A percentile compares a stretch with the other conserved stretches of the same genome.
Conservation (phyloP, 495 filamentous ascomycete genomes). For the Oidiodendron maius region DNA sequence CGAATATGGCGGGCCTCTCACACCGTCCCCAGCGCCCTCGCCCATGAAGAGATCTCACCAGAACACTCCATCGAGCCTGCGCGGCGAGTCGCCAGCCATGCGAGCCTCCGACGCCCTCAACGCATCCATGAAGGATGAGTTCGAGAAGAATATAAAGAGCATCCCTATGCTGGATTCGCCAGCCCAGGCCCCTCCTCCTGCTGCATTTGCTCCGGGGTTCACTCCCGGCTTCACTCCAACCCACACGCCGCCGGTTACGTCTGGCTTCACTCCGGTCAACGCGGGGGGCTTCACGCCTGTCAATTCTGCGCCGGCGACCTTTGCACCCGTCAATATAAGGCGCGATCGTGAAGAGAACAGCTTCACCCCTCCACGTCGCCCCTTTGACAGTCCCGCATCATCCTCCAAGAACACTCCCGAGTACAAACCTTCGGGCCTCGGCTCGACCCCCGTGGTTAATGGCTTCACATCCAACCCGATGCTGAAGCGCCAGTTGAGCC, state of each 20-base stretch:
- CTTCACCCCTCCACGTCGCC: conserved; percentile 35
- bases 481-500: conserved; percentile 79
- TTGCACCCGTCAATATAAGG: conserved; percentile 43
- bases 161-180: conserved; percentile 51
- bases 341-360: conserved; percentile 36
- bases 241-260: conserved; percentile 26
- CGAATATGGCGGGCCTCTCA: conserved; percentile 89
- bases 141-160: conserved; percentile 38
- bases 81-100: conserved; percentile 65
- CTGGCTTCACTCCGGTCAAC: conserved; percentile 33
- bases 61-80: conserved; percentile 59
- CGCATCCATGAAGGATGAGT: conserved; percentile 53
- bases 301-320: conserved; percentile 54
- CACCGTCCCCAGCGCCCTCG: conserved; percentile 82
- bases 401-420: conserved; percentile 56
- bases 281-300: conserved; percentile 65
- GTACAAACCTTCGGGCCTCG: conserved; percentile 44
- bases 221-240: conserved; percentile 31
- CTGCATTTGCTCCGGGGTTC: conserved; percentile 20
- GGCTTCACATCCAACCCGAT: conserved; percentile 46
- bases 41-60: conserved; percentile 74
- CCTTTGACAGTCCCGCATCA: conserved; percentile 45
- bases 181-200: conserved; percentile 19
- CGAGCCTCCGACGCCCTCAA: conserved; percentile 63
- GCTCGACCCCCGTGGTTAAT: conserved; percentile 46